Conservation (phyloP, 1,284 basidiomycete species). For the Leccinum subrobustum region DNA sequence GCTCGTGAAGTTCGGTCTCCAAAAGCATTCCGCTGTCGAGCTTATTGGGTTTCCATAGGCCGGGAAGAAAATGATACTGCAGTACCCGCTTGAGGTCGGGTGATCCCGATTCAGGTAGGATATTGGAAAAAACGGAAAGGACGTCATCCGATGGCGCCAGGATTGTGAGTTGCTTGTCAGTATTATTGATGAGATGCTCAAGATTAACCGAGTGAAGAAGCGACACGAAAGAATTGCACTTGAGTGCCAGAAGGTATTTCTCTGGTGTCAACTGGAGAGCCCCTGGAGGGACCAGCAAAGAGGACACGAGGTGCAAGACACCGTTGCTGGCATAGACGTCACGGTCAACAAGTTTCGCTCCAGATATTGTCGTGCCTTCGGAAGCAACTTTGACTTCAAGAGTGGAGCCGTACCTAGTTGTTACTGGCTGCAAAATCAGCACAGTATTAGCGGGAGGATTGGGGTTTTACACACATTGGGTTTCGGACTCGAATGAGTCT, state of each 20-base stretch:
- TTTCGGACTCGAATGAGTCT: constrained; percentile 52
- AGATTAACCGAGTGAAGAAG: constrained; percentile 83
- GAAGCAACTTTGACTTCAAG: constrained; percentile 59
- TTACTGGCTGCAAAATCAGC: constrained; percentile 47
- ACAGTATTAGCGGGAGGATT: constrained; percentile 3
- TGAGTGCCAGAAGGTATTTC: constrained; percentile 87
- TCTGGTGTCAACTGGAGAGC: constrained; percentile 86
- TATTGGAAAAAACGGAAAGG: constrained; percentile 53
- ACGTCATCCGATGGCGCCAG: constrained; percentile 91
- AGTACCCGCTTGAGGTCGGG: constrained; percentile 66
- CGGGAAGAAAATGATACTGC: constrained; percentile 87
- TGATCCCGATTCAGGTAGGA: constrained; percentile 63
- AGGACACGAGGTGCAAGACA: constrained; percentile 87
- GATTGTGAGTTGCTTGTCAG: constrained; percentile 71
- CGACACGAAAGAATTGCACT: constrained; percentile 90
- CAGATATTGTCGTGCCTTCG: constrained; percentile 62
- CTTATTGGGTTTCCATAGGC: constrained; percentile 67
- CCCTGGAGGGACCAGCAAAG: constrained; percentile 76
- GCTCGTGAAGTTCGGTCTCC: constrained; percentile 73
- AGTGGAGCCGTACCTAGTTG: constrained; percentile 64
- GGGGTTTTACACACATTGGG: constrained; percentile 49
- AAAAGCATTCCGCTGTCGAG: constrained; percentile 75
- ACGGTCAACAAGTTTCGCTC: constrained; percentile 60
- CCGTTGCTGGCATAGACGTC: constrained; percentile 95
- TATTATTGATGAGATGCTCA: constrained; percentile 75